phyloP scores from a whole-genome alignment of 768 basidiomycete species.

The Rhizopogon roseolus region DNA sequence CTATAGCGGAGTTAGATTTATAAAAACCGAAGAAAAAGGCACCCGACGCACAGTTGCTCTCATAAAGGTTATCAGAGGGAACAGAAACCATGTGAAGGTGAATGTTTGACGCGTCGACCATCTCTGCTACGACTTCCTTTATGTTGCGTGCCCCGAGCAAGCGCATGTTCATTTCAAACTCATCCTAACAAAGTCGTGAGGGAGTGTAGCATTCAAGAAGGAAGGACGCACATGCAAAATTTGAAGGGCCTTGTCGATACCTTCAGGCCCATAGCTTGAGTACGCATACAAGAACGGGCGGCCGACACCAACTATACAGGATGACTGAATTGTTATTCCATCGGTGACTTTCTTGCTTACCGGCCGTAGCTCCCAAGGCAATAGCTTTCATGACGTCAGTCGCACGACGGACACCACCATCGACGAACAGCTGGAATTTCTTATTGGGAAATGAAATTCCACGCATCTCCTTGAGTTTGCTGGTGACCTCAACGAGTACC shows the following conservation, averaged over 20 bases:
- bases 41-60: constrained; percentile 26
- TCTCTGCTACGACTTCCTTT: constrained; percentile 69
- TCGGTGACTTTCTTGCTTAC: background rate
- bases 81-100: constrained; percentile 23
- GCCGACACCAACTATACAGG: constrained; percentile 58
- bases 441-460: constrained; percentile 10
- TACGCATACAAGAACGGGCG: constrained; percentile 82
- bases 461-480: constrained; percentile 1
- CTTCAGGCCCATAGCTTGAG: constrained; percentile 78
- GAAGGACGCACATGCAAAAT: constrained; percentile 54
- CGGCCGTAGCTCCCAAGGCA: constrained; percentile 46
- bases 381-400: constrained; percentile 48
- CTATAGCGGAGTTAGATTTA: constrained; percentile 8
- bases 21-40: background rate
- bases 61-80: constrained; percentile 25
- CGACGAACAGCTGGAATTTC: constrained; percentile 36
- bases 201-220: background rate
- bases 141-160: constrained; percentile 77
- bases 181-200: constrained; percentile 50
- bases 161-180: constrained; percentile 95
- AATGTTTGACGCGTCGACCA: constrained; percentile 64
- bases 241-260: constrained; percentile 74
- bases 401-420: constrained; percentile 45
- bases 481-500: constrained; percentile 18
- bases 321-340: background rate